These are phyloP conservation scores for Exophiala phaeomuriformis DNA, from an alignment of 2,329 filamentous ascomycete genomes.

Conservation along the genomic window DNA sequence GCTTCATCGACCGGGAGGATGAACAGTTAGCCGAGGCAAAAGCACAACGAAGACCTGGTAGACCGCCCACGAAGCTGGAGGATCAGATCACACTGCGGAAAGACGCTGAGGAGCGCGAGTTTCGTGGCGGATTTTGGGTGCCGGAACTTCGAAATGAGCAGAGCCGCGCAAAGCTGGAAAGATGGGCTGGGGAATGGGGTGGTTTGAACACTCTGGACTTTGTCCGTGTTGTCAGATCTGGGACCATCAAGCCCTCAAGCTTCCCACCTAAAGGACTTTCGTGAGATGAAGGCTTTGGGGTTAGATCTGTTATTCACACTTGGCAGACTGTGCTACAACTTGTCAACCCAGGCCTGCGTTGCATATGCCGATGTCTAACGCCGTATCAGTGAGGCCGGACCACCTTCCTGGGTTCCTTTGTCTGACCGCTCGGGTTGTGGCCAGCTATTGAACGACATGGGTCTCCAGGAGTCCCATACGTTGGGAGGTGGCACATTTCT, in stretches of 20 bases:
- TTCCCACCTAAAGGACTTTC: constrained; percentile 65
- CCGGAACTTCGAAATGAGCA: constrained; percentile 66
- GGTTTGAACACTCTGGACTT: constrained; percentile 70
- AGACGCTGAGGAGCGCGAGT: constrained; percentile 67
- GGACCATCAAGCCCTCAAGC: constrained; percentile 58
- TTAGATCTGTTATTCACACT: no score
- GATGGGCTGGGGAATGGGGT: constrained; percentile 80
- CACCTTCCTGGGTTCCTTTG: no score
- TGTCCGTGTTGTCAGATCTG: constrained; percentile 62
- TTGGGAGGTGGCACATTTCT: no score
- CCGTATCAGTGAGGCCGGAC: no score
- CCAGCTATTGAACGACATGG: no score
- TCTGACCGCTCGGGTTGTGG: no score
- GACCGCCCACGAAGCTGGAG: constrained; percentile 70
- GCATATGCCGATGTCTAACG: no score
- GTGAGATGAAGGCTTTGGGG: constrained; percentile 27
- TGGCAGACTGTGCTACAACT: no score
- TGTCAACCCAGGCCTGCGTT: no score
- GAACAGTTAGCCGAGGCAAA: constrained; percentile 39
- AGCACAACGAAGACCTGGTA: constrained; percentile 69
- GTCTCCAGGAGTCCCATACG: no score
- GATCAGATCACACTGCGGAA: constrained; percentile 68
- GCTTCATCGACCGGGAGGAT: constrained; percentile 34
- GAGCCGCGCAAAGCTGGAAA: constrained; percentile 57
- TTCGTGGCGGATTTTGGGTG: constrained; percentile 69